Evolutionary conservation across 148 eudicot genomes (phyloP).

Genomic region (Rhododendron williamsianum): DNA sequence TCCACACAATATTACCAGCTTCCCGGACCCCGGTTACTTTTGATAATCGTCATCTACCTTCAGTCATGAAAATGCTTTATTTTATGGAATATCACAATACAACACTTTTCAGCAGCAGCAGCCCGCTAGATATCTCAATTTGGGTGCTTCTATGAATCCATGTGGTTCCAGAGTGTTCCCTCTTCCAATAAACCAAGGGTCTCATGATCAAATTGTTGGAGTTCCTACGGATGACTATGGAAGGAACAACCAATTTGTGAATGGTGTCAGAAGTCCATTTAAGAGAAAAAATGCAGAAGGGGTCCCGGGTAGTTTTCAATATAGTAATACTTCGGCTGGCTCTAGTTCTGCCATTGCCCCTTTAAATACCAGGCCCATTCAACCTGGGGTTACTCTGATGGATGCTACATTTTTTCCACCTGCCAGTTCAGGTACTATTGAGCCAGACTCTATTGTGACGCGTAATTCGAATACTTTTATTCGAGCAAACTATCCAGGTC

Average conservation of each 20-base stretch:
- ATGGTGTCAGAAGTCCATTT: conserved; percentile 44
- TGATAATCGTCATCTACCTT: conserved; percentile 36
- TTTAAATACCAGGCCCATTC: conserved; percentile 30
- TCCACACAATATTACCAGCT: conserved; percentile 40
- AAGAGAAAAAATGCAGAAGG: conserved; percentile 74
- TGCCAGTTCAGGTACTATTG: conserved; percentile 7
- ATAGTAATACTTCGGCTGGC: conserved; percentile 43
- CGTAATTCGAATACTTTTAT: conserved; percentile 36
- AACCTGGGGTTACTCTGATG: conserved; percentile 33
- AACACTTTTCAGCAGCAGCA: conserved; percentile 40
- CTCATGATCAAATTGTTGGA: conserved; percentile 41
- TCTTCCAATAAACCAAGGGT: conserved; percentile 43
- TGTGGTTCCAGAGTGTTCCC: conserved; percentile 53
- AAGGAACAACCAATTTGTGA: conserved; percentile 35
- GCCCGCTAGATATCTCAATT: conserved; percentile 47
- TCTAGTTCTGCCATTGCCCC: conserved; percentile 59
- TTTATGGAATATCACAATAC: conserved; percentile 48
- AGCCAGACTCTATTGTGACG: conserved; percentile 32
- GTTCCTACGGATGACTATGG: conserved; percentile 40
- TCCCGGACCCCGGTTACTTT: conserved; percentile 39
- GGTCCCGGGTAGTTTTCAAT: conserved; percentile 33
- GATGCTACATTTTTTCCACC: conserved; percentile 38
- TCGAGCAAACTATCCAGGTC: conserved; percentile 56
- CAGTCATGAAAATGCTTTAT: conserved; percentile 37
- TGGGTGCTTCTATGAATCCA: conserved; percentile 30